These are phyloP conservation scores for Suillus luteus DNA, from an alignment of 768 basidiomycete species.

Conservation along the genomic window DNA sequence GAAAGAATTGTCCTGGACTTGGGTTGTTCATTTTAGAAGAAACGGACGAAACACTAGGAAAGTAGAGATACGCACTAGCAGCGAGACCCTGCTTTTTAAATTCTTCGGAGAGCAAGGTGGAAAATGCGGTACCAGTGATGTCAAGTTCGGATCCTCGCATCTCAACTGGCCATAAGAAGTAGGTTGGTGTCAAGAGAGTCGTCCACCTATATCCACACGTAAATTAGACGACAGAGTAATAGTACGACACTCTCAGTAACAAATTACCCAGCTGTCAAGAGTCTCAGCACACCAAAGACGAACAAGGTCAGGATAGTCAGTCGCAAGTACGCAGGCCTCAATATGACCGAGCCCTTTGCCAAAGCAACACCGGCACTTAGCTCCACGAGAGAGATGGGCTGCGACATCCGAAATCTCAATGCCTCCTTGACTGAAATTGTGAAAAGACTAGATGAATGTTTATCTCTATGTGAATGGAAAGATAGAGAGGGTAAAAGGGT, in stretches of 20 bases:
- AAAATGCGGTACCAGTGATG: slow-evolving; percentile 13
- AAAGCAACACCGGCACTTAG: slow-evolving; percentile 18
- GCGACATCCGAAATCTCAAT: slow-evolving; percentile 18
- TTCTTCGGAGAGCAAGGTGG: slow-evolving; percentile 8
- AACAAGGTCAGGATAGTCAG: slow-evolving; percentile 9
- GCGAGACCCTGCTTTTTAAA: slow-evolving; percentile 8
- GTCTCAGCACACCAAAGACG: slow-evolving; percentile 15
- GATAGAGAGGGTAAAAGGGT: neutral
- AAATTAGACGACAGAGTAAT: neutral
- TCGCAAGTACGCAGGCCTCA: slow-evolving; percentile 3
- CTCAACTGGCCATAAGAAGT: neutral
- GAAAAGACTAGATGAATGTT: neutral
- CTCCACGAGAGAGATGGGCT: slow-evolving; percentile 16
- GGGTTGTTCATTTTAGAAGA: neutral
- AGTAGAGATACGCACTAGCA: slow-evolving; percentile 6
- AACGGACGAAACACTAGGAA: neutral
- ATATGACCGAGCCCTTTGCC: slow-evolving; percentile 6
- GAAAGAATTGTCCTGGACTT: slow-evolving; percentile 20
- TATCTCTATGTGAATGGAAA: neutral
- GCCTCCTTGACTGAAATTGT: slow-evolving; percentile 19
- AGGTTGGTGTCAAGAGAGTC: slow-evolving; percentile 16
- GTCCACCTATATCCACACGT: slow-evolving; percentile 16
- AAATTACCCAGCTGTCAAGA: slow-evolving; percentile 21
- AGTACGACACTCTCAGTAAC: neutral
- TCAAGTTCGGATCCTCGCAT: slow-evolving; percentile 15